phyloP scores from a whole-genome alignment of 2,329 filamentous ascomycete species.

The Phyllosticta citribraziliensis region DNA sequence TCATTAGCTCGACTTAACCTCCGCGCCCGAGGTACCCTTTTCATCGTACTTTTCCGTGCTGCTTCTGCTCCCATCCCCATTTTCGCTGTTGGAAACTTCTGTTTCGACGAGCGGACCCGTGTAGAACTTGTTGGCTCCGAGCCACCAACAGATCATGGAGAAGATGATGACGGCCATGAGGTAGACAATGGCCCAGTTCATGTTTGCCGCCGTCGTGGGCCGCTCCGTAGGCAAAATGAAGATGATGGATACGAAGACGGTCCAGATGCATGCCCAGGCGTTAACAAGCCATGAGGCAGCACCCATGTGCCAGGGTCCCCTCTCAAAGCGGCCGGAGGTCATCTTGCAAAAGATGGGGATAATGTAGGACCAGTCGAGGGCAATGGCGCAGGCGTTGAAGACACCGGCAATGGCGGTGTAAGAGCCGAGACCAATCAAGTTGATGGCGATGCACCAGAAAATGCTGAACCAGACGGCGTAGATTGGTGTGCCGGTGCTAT shows the following conservation, averaged over 20 bases:
- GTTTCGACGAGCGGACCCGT: conserved; percentile 14
- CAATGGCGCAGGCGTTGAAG: conserved; percentile 47
- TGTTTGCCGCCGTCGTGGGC: conserved; percentile 12
- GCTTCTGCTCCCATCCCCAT: background rate
- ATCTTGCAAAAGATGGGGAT: conserved; percentile 56
- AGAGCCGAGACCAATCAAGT: conserved; percentile 48
- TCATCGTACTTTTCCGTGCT: background rate
- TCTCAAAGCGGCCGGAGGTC: conserved; percentile 48
- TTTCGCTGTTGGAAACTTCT: background rate
- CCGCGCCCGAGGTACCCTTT: background rate
- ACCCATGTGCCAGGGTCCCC: conserved; percentile 14
- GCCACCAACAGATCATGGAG: conserved; percentile 12
- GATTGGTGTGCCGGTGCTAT: conserved; percentile 40
- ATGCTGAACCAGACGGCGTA: conserved; percentile 48
- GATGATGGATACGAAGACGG: conserved; percentile 11
- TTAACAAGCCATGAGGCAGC: conserved; percentile 10
- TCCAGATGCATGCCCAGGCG: conserved; percentile 12
- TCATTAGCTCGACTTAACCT: background rate
- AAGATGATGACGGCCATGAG: conserved; percentile 11
- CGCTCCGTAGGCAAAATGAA: conserved; percentile 13
- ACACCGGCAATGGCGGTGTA: conserved; percentile 44
- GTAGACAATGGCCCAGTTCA: conserved; percentile 14
- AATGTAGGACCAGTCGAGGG: conserved; percentile 46
- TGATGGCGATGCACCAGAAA: conserved; percentile 46
- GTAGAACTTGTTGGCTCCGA: conserved; percentile 12